Conservation (phyloP, 257 asterid genomes). For the Petunia secreta region DNA sequence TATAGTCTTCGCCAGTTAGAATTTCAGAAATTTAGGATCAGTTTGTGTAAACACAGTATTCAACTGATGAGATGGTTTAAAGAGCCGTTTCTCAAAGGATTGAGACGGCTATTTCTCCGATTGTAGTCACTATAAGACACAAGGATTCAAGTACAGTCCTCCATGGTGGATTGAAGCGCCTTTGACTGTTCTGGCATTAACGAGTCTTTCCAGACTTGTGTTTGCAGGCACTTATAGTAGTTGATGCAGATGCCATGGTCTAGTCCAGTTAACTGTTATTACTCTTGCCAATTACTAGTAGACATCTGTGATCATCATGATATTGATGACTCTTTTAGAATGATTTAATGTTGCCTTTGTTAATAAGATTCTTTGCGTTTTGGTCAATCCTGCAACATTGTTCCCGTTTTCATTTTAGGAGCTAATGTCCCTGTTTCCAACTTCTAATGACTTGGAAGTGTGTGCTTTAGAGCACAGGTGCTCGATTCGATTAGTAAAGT, state of each 20-base stretch:
- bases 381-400: neutral
- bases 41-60: neutral
- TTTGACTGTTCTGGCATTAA: too few relatives aligned
- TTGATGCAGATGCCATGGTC: too few relatives aligned
- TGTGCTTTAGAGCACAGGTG: neutral
- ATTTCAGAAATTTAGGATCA: neutral
- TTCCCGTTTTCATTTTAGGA: too few relatives aligned
- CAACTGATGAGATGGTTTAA: neutral
- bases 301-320: too few relatives aligned
- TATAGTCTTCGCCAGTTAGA: neutral
- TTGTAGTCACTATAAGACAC: slow-evolving; percentile 4
- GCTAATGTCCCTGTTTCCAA: too few relatives aligned
- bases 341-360: neutral
- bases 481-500: neutral
- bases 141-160: neutral
- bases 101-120: neutral
- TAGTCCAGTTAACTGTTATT: too few relatives aligned
- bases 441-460: neutral
- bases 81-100: neutral
- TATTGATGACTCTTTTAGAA: neutral
- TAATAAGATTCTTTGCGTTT: neutral
- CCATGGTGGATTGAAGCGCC: neutral
- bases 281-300: too few relatives aligned
- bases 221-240: too few relatives aligned
- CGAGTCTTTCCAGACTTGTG: too few relatives aligned